Evolutionary conservation across 2,329 filamentous ascomycete species (phyloP), one percentile per base, ranked within the genome.

Genomic region (Penicillium corylophilum): DNA sequence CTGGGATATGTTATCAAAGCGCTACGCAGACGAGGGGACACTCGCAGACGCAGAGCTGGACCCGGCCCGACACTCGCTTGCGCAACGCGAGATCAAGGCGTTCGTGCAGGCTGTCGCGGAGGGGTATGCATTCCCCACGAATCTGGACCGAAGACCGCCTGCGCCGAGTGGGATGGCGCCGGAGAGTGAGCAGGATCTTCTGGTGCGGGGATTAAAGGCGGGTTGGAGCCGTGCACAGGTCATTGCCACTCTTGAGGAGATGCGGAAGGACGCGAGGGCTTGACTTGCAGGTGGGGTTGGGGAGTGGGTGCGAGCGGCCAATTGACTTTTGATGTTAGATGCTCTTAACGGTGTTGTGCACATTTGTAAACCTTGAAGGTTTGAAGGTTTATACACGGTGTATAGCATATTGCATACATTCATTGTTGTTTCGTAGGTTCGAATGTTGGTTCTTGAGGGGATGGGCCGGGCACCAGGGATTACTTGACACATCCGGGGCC

Each of bases 91-190:
- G 53, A 67, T 82, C 3, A 69, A 71, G 53, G 74, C 78, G 2
- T 74, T 82, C 29, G 65, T 85, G 0, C 64, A 70, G 4, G 78
- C 80, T 12, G 68, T 85, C 5, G 80, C 72, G 0, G 79, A 84
- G 29, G 83, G 81, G 0, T 85, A 85, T 64, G 78, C 82, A 1
- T 86, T 86, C 54, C 82, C 82, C 0, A 85, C 82, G 5, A 85
- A 86, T 64, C 56, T 86, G 44, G 82, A 86, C 60, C 74, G 69
- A 2, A 75, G 82, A 43, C 77, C 81, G 1, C 83, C 83, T 0
- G 77, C 74, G 26, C 77, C 77, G 1, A 77, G 77, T 39, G 82
- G 78, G 0, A 84, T 85, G 82, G 81, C 82, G 9, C 82, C 82
- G 3, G 76, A 79, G 61, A 83, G 79, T 54, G 82, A 85, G 68